A percentile compares a stretch with the other conserved stretches of the same genome.
These are phyloP conservation scores for Rhodotorula glutinis DNA, from an alignment of 1,284 basidiomycete genomes.

Conservation along the genomic window DNA sequence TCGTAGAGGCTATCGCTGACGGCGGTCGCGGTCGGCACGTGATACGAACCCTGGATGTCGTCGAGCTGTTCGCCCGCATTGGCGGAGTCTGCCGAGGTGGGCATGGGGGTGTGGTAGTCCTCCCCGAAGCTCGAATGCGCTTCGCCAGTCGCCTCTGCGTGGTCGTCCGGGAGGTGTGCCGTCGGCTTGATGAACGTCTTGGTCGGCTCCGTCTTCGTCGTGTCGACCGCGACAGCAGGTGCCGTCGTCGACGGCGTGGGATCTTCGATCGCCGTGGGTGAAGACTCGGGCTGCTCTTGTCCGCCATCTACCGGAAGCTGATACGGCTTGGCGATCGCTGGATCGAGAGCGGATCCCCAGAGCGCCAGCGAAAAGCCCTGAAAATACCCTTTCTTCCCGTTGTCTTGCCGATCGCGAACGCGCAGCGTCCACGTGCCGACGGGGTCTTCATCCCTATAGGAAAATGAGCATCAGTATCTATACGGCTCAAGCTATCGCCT, in stretches of 20 bases:
- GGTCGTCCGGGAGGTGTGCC: constrained; percentile 77
- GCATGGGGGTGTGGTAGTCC: constrained; percentile 12
- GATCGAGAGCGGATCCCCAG: constrained; percentile 85
- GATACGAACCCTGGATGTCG: constrained; percentile 8
- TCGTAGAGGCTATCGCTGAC: constrained; percentile 19
- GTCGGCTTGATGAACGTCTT: constrained; percentile 81
- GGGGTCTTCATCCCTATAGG: constrained; percentile 80
- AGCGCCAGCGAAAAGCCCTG: constrained; percentile 88
- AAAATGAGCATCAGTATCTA: not conserved
- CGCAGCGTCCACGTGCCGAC: constrained; percentile 88
- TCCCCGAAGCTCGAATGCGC: constrained; percentile 37
- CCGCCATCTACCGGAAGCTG: constrained; percentile 50
- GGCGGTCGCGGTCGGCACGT: not conserved
- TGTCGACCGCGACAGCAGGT: constrained; percentile 3
- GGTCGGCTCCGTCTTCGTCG: constrained; percentile 44
- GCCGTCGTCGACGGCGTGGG: constrained; percentile 47
- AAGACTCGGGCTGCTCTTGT: constrained; percentile 41
- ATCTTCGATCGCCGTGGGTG: not conserved
- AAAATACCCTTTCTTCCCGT: constrained; percentile 70
- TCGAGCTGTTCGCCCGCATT: not conserved
- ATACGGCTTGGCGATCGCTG: constrained; percentile 65
- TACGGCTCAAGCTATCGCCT: not conserved
- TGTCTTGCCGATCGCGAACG: constrained; percentile 70
- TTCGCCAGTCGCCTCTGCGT: constrained; percentile 55
- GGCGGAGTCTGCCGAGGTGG: constrained; percentile 9